Base-by-base conservation (phyloP, 2,329 filamentous ascomycete genomes). In the Botryosphaeria dothidea region DNA sequence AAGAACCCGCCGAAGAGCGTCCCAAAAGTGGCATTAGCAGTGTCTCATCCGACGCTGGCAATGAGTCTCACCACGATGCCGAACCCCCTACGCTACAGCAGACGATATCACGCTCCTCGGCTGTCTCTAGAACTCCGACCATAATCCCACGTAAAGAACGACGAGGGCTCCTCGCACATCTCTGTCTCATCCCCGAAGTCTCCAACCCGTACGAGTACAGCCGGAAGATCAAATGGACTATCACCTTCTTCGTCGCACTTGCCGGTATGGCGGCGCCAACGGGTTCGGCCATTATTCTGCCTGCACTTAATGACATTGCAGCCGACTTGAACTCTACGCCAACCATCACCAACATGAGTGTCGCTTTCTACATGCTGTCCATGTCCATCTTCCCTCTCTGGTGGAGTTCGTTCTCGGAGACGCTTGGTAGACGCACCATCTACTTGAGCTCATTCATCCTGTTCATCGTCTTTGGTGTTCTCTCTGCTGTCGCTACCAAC, bases 211-310 rank as follows among this genome's bases (percentile, higher is more conserved):
- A 89, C 66, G 85, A 92, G 58, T 96, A 97, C 73, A 80, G 84
- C 11, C 85, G 86, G 36, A 84, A 80, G 57, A 92, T 86, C 15
- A 97, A 97, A 86, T 97, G 93, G 93, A 84, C 86, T 66, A 88
- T 97, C 68, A 96, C 93, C 0, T 82, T 87, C 38, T 85, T 94
- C 54, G 86, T 97, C 51, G 90, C 92, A 1, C 73, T 93, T 17
- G 92, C 92, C 2, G 92, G 87, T 1, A 88, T 89, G 15, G 90
- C 87, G 0, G 92, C 90, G 0, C 93, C 93, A 0, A 87, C 97
- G 80, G 93, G 93, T 0, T 93, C 91, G 29, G 86, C 90, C 1
- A 93, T 97, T 63, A 88, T 97, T 65, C 90, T 94, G 70, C 92
- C 77, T 6, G 74, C 74, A 2, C 68, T 79, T 23, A 71, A 72